Conservation (phyloP, 2,329 filamentous ascomycete species). For the Cercospora zeina region DNA sequence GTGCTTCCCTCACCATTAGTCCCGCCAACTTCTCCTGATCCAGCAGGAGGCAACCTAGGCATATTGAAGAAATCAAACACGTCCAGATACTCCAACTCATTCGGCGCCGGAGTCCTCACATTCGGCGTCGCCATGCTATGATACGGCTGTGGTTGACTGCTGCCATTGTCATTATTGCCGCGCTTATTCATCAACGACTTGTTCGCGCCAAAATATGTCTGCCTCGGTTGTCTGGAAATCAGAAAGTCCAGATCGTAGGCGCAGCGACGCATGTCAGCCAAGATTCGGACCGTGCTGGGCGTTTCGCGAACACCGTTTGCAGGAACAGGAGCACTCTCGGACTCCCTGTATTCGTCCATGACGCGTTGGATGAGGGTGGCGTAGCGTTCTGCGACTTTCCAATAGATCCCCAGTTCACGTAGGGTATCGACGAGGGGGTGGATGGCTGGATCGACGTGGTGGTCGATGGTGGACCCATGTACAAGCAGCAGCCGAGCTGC, state of each 20-base stretch:
- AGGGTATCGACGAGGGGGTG: conserved; percentile 79
- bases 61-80: conserved; percentile 96
- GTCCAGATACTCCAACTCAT: conserved; percentile 86
- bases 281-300: conserved; percentile 78
- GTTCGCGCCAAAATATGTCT: conserved; percentile 40
- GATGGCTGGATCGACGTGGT: conserved; percentile 76
- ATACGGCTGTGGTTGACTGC: background rate
- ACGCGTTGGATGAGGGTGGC: conserved; percentile 77
- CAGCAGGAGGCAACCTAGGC: conserved; percentile 63
- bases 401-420: conserved; percentile 75
- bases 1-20: conserved; percentile 33
- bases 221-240: conserved; percentile 74
- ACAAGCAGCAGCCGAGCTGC: conserved; percentile 83
- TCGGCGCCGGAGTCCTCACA: conserved; percentile 61
- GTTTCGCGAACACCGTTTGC: conserved; percentile 70
- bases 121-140: conserved; percentile 35
- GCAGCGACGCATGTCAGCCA: conserved; percentile 87
- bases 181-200: background rate
- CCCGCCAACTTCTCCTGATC: conserved; percentile 32
- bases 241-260: conserved; percentile 88
- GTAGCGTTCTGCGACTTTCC: conserved; percentile 83
- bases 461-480: conserved; percentile 85
- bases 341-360: conserved; percentile 80
- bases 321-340: conserved; percentile 59
- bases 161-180: background rate